Evolutionary conservation across 129 eudicot genomes (phyloP), one percentile per base, ranked within the genome.

Genomic region (Cynara cardunculus): DNA sequence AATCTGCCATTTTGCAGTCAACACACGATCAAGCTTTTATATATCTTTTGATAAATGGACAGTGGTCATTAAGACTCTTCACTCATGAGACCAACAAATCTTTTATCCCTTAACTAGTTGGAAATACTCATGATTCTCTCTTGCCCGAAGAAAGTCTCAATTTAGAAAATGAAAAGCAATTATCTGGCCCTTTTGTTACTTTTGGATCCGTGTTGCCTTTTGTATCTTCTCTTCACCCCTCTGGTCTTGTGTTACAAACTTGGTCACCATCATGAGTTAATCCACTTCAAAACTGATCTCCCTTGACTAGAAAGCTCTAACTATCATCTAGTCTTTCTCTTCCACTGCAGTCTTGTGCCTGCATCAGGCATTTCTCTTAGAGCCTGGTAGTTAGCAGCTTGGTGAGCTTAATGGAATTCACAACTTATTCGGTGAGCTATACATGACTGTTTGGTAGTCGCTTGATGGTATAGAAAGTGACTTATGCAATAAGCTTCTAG

Each of bases 21-120:
- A 73, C 65, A 25, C 37, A 25, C 3, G 12, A 35, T 25, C 44
- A 39, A 37, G 13, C 37, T 11, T 2, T 8, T 39, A 3, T 16
- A 16, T 74, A 39, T 74, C 2, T 37, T 28, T 75, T 75, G 49
- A 59, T 75, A 35, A 56, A 30, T 73, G 69, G 71, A 26, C n/a
- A n/a, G n/a, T 27, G n/a, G 25, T 13, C 1, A 2, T 39, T 11
- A 39, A 39, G 46, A 9, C 46, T 39, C 46, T 8, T 37, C 44
- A 7, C 46, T 39, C 31, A 2, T 28, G 1, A 28, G 7, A 37
- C 11, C 46, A 5, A 37, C 46, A 37, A 37, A 37, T 37, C 62
- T 18, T 14, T 49, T 49, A 49, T 49, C 21, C 21, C 21, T 49
- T 13, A 49, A 16, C 21, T 49, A 49, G 62, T 49, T 49, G 62